These are phyloP conservation scores for Tolypocladium guangdongense DNA, from an alignment of 2,329 filamentous ascomycete genomes.

Conservation along the genomic window DNA sequence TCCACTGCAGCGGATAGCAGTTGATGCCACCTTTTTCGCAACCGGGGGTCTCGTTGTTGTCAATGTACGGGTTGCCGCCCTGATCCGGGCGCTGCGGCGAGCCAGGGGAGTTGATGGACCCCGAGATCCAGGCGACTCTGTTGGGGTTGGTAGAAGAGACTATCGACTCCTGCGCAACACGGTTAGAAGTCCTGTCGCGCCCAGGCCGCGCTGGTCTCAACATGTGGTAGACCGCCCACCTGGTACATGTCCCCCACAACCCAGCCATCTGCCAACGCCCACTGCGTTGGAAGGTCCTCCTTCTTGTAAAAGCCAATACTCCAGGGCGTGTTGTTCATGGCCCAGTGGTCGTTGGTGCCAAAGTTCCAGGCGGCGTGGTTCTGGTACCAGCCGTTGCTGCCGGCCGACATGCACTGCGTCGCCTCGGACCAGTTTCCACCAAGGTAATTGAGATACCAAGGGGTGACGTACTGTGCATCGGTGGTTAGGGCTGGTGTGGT, in stretches of 20 bases:
- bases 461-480: constrained; percentile 31
- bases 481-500: constrained; percentile 26
- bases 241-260: constrained; percentile 46
- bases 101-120: constrained; percentile 39
- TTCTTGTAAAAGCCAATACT: constrained; percentile 39
- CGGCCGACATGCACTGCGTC: constrained; percentile 43
- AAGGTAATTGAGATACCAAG: constrained; percentile 44
- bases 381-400: constrained; percentile 37
- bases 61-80: constrained; percentile 34
- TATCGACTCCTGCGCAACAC: constrained; percentile 25
- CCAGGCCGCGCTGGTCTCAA: constrained; percentile 13
- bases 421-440: constrained; percentile 36
- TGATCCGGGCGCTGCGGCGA: constrained; percentile 26
- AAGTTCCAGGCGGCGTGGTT: constrained; percentile 41
- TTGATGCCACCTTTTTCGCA: constrained; percentile 34
- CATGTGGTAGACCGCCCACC: constrained; percentile 8
- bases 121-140: constrained; percentile 38
- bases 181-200: constrained; percentile 8
- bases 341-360: constrained; percentile 43
- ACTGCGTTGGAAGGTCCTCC: constrained; percentile 42
- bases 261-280: constrained; percentile 42
- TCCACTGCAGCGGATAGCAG: constrained; percentile 44
- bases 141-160: constrained; percentile 43
- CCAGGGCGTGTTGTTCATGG: constrained; percentile 40
- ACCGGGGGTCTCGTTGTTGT: constrained; percentile 36